Evolutionary conservation across 1,284 basidiomycete species (phyloP).

Genomic region (Golubevia sp.): DNA sequence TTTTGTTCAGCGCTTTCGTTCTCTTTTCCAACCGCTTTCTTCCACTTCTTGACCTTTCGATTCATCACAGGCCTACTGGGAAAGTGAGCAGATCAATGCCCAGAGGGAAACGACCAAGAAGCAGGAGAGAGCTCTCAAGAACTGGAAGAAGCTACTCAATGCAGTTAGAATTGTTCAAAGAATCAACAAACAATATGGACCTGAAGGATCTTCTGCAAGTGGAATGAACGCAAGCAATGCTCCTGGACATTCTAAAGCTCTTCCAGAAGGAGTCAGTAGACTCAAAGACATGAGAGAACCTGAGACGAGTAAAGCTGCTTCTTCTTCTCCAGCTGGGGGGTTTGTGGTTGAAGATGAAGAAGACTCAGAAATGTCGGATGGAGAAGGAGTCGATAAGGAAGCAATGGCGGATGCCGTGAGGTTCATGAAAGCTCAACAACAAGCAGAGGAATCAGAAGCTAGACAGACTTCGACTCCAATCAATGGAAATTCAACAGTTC

Average conservation of each 20-base stretch:
- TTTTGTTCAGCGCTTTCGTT: constrained; percentile 9
- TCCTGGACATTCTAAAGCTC: constrained; percentile 1
- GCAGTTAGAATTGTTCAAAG: constrained; percentile 61
- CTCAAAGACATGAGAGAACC: not conserved
- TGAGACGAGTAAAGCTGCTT: not conserved
- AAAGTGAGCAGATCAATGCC: constrained; percentile 76
- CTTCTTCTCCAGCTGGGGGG: not conserved
- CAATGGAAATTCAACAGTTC: constrained; percentile 9
- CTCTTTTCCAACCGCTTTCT: constrained; percentile 23
- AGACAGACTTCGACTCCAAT: not conserved
- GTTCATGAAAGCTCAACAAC: not conserved
- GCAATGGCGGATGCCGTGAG: not conserved
- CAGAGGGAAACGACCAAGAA: constrained; percentile 77
- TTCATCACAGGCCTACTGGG: constrained; percentile 74
- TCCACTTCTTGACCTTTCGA: constrained; percentile 8
- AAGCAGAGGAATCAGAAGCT: constrained; percentile 10
- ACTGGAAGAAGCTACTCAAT: constrained; percentile 68
- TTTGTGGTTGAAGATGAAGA: not conserved
- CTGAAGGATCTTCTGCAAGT: constrained; percentile 1
- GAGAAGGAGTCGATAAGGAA: constrained; percentile 5
- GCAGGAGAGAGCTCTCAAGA: constrained; percentile 80
- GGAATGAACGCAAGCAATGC: constrained; percentile 5
- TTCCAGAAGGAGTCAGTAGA: constrained; percentile 2
- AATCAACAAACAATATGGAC: constrained; percentile 76
- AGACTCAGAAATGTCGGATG: not conserved